A percentile compares a stretch with the other conserved stretches of the same genome.
Conservation (phyloP, 352 stramenopile species). For the Pythium grandisporangium region DNA sequence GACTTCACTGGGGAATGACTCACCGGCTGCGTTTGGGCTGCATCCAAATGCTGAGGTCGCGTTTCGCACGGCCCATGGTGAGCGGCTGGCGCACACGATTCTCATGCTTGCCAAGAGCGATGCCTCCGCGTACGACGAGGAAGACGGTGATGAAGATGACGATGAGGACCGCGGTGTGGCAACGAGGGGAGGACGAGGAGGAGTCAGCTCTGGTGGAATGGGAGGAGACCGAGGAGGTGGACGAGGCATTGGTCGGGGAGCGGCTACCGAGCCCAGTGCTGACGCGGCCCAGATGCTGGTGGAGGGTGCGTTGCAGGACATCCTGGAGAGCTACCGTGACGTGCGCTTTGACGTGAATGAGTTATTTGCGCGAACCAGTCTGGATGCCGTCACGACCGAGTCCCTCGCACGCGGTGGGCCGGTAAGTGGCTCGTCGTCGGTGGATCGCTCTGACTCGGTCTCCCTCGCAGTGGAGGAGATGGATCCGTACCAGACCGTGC, state of each 20-base stretch:
- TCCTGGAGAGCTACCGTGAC: constrained; percentile 86
- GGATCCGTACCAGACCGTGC: constrained; percentile 86
- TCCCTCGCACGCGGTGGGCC: too few species aligned
- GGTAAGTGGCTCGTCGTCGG: not conserved
- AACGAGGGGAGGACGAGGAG: too few species aligned
- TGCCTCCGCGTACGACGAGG: constrained; percentile 23
- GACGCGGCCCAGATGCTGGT: constrained; percentile 73
- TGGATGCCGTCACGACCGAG: too few species aligned
- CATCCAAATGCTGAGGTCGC: constrained; percentile 92
- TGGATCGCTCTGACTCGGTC: constrained; percentile 11
- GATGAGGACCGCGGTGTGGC: not conserved
- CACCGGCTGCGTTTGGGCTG: constrained; percentile 83
- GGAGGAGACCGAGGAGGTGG: not conserved
- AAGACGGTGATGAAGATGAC: constrained; percentile 15
- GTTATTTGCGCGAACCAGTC: constrained; percentile 18
- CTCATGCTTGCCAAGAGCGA: constrained; percentile 58
- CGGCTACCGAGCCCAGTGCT: constrained; percentile 25
- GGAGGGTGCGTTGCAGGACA: constrained; percentile 84
- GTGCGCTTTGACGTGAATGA: constrained; percentile 79
- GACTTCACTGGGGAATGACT: constrained; percentile 64
- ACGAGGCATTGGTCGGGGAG: not conserved
- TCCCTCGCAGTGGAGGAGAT: constrained; percentile 55
- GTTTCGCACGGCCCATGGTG: constrained; percentile 82
- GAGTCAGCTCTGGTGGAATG: too few species aligned
- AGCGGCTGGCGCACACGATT: constrained; percentile 70